These are phyloP conservation scores for Pseudomicrostroma phylloplanum DNA, from an alignment of 1,284 basidiomycete genomes.

Conservation along the genomic window DNA sequence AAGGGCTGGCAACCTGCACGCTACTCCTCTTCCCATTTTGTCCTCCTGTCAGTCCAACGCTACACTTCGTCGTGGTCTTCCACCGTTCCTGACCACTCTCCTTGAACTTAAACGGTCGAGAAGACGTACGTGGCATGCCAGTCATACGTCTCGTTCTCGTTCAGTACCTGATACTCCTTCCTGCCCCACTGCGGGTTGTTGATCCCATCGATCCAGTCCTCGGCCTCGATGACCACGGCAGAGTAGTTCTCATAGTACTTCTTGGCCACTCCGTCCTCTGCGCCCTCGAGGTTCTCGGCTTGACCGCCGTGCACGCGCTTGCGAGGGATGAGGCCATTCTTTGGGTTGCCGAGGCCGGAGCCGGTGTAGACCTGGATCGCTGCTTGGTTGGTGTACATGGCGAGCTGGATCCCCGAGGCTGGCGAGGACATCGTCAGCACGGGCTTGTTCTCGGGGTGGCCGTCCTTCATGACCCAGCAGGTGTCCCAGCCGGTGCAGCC, in stretches of 20 bases:
- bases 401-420: conserved; percentile 36
- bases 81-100: no score
- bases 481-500: conserved; percentile 40
- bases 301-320: conserved; percentile 41
- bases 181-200: conserved; percentile 36
- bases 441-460: conserved; percentile 29
- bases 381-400: conserved; percentile 28
- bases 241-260: conserved; percentile 36
- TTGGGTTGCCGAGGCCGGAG: conserved; percentile 22
- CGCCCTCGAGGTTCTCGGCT: not conserved
- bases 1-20: no score
- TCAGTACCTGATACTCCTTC: conserved; percentile 32
- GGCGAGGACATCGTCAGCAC: conserved; percentile 34
- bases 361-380: conserved; percentile 43
- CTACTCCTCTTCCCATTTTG: no score
- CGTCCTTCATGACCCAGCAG: conserved; percentile 32
- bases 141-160: conserved; percentile 25
- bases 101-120: not conserved
- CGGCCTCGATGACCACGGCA: conserved; percentile 40
- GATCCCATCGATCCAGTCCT: conserved; percentile 42
- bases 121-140: conserved; percentile 41
- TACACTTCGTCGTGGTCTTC: no score
- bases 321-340: conserved; percentile 34
- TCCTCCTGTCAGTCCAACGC: no score
- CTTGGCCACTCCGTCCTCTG: conserved; percentile 22